These are phyloP conservation scores for Citrus sp. DNA, from an alignment of 345 rosid genomes.

Conservation along the genomic window DNA sequence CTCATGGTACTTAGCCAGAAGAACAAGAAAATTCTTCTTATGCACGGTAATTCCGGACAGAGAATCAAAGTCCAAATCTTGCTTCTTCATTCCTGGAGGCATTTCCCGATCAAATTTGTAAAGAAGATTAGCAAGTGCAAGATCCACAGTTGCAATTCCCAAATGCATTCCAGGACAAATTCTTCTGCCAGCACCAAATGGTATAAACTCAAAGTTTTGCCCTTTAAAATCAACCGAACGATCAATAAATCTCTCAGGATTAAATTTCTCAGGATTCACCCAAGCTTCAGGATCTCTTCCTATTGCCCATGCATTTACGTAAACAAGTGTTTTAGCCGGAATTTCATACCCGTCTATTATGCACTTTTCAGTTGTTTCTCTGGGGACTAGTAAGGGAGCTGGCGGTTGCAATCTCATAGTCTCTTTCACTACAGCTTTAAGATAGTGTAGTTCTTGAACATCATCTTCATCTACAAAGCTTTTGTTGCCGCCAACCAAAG, in stretches of 20 bases:
- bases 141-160: slow-evolving; percentile 10
- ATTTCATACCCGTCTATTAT: not conserved
- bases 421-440: slow-evolving; percentile 46
- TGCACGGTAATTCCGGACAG: slow-evolving; percentile 19
- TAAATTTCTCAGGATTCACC: not conserved
- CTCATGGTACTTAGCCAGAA: not conserved
- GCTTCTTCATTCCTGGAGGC: slow-evolving; percentile 3
- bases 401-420: slow-evolving; percentile 21
- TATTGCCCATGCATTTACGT: slow-evolving; percentile 38
- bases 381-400: slow-evolving; percentile 15
- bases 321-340: not conserved
- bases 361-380: not conserved
- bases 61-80: slow-evolving; percentile 10
- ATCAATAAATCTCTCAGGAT: slow-evolving; percentile 1
- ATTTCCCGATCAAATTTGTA: slow-evolving; percentile 26
- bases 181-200: slow-evolving; percentile 35
- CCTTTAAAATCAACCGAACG: slow-evolving; percentile 19
- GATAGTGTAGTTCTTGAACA: slow-evolving; percentile 22
- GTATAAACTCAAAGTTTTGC: slow-evolving; percentile 21
- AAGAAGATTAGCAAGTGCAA: slow-evolving; percentile 22
- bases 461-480: slow-evolving; percentile 35
- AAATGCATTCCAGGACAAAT: slow-evolving; percentile 23
- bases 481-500: slow-evolving; percentile 12
- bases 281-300: slow-evolving; percentile 9
- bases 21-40: slow-evolving; percentile 19